These are phyloP conservation scores for Cytospora leucostoma DNA, from an alignment of 2,329 filamentous ascomycete species.

Conservation along the genomic window DNA sequence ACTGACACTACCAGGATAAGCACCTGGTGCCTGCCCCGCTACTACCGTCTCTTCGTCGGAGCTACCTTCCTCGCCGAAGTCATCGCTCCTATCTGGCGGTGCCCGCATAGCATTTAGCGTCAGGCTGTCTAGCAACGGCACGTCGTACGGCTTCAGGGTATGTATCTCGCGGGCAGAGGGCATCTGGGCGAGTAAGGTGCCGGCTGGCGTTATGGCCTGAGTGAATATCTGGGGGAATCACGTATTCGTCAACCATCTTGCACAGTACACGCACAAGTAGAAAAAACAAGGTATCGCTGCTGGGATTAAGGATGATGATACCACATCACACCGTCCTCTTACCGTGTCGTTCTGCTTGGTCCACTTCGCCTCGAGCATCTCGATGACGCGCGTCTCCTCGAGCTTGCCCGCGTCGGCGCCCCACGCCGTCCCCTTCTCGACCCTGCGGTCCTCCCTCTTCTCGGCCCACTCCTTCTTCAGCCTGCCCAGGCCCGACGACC, in stretches of 20 bases:
- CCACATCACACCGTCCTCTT: conserved; percentile 36
- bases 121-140: conserved; percentile 65
- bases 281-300: neutral
- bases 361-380: conserved; percentile 89
- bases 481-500: conserved; percentile 59
- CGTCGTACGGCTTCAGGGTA: conserved; percentile 65
- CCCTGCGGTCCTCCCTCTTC: conserved; percentile 74
- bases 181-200: conserved; percentile 73
- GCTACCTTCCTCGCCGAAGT: conserved; percentile 40
- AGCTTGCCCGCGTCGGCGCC: conserved; percentile 80
- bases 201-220: conserved; percentile 71
- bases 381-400: conserved; percentile 82
- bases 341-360: conserved; percentile 90
- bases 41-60: conserved; percentile 48
- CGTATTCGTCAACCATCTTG: neutral
- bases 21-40: conserved; percentile 17
- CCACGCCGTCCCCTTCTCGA: conserved; percentile 74
- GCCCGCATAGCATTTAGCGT: conserved; percentile 64
- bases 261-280: neutral
- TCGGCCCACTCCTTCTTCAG: conserved; percentile 76
- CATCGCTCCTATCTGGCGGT: conserved; percentile 50
- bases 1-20: conserved; percentile 23
- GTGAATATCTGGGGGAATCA: conserved; percentile 72
- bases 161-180: conserved; percentile 90
- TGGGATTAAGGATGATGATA: neutral